Evolutionary conservation across 139 green algal genomes (phyloP).

Genomic region (Limnomonas spitsbergensis): DNA sequence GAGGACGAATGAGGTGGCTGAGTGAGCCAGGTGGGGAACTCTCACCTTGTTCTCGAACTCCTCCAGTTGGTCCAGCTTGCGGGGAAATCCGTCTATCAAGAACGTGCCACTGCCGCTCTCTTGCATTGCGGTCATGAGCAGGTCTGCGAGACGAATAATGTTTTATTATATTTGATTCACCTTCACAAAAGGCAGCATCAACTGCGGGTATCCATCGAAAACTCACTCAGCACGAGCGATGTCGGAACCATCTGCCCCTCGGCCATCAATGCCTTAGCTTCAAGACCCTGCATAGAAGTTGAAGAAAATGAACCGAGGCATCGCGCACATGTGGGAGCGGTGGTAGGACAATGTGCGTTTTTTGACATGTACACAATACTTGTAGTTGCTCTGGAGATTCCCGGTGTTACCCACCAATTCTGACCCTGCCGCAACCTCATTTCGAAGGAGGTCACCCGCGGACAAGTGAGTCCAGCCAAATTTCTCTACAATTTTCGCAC

Average conservation of each 20-base stretch:
- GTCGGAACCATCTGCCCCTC: not conserved
- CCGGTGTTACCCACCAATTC: constrained; percentile 32
- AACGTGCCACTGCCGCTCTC: not conserved
- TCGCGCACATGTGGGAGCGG: no score
- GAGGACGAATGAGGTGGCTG: not conserved
- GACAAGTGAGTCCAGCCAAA: constrained; percentile 51
- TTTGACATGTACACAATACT: no score
- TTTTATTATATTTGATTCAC: constrained; percentile 29
- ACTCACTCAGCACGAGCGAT: not conserved
- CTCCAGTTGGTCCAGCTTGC: constrained; percentile 71
- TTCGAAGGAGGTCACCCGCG: constrained; percentile 49
- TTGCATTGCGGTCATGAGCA: not conserved
- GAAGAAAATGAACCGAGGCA: not conserved
- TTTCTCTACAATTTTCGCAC: constrained; percentile 34
- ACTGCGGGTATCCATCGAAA: not conserved
- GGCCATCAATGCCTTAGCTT: not conserved
- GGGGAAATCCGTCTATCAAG: constrained; percentile 75
- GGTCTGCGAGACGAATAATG: constrained; percentile 25
- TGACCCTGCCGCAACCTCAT: constrained; percentile 37
- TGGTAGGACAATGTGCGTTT: no score
- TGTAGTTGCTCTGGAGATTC: no score
- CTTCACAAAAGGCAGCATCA: constrained; percentile 28
- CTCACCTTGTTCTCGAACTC: constrained; percentile 60
- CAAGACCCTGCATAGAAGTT: not conserved
- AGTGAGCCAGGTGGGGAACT: not conserved